Evolutionary conservation across 2,329 filamentous ascomycete genomes (phyloP), one percentile per base, ranked within the genome.

Genomic region (Fusarium coffeatum): DNA sequence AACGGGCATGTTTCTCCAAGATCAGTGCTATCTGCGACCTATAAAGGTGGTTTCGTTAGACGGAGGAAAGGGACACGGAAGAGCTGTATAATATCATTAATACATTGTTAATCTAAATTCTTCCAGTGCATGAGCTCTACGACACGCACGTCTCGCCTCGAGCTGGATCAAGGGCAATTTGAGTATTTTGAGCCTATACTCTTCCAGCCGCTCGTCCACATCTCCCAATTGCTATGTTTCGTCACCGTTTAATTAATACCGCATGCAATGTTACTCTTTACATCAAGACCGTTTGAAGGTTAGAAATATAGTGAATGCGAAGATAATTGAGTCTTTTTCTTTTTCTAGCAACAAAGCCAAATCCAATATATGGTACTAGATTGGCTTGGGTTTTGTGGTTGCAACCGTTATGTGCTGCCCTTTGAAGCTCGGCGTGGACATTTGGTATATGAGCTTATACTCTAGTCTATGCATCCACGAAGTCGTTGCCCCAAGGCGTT

Each of bases 321-420:
- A 11, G 12, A 20, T 47, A 20, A 20, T 25, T 10, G 11, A 28
- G 18, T 20, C 22, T 47, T 47, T n/a, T 13, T 13, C 16, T 45
- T 25, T 25, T 45, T 18, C 16, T 12, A 11, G 12, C 43, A 47
- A 47, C 34, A 37, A 25, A 28, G 45, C 25, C 25, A 13, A 28
- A 18, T 20, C 18, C 45, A 47, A n/a, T n/a, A n/a, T 47, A 37
- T 18, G 18, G 34, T 37, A 28, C 18, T 47, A 13, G 11, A 94
- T 97, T 73, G 94, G 94, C 51, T 84, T 98, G 54, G 94, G 98
- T 82, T 90, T 94, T 77, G 91, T 98, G 55, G 90, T 97, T 53
- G 86, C 88, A 53, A 53, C 23, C 32, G 23, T 42, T 53, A 40
- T 34, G 23, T 42, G 49, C 8, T 90, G 86, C 85, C 89, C 85